phyloP scores from a whole-genome alignment of 805 yeast genomes.

The Cyberlindnera euphorbiiphila region DNA sequence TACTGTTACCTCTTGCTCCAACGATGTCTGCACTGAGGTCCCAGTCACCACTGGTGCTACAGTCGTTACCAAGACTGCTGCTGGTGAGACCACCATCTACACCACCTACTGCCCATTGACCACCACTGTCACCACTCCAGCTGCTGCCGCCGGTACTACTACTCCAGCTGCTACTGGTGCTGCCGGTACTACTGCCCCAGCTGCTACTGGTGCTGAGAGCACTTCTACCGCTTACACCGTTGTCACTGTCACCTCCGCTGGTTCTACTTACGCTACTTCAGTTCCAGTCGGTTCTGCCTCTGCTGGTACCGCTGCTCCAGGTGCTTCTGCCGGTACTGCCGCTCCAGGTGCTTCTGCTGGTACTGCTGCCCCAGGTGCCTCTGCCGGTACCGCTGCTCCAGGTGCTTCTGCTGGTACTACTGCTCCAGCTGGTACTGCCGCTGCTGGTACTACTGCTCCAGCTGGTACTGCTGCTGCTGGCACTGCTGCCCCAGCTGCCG shows the following conservation, averaged over 20 bases:
- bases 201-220: slow-evolving; percentile 2
- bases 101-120: slow-evolving; percentile 22
- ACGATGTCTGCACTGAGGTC: slow-evolving; percentile 3
- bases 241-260: slow-evolving; percentile 3
- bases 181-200: slow-evolving; percentile 4
- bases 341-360: slow-evolving; percentile 4
- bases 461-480: slow-evolving; percentile 25
- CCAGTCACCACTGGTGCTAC: slow-evolving; percentile 21
- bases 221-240: slow-evolving; percentile 5
- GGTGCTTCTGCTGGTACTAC: slow-evolving; percentile 5
- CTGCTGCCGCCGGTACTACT: slow-evolving; percentile 10
- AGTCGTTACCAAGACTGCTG: slow-evolving; percentile 21
- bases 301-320: slow-evolving; percentile 2
- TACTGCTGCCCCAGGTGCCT: slow-evolving; percentile 8
- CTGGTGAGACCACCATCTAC: slow-evolving; percentile 11
- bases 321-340: slow-evolving; percentile 1
- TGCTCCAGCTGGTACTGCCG: slow-evolving; percentile 3
- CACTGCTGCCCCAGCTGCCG: slow-evolving; percentile 25
- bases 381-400: too few species aligned
- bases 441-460: slow-evolving; percentile 8
- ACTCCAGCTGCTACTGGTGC: slow-evolving; percentile 9
- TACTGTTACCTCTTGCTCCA: slow-evolving; percentile 13
- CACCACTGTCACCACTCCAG: slow-evolving; percentile 15
- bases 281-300: neutral
- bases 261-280: slow-evolving; percentile 2